These are phyloP conservation scores for Aureobasidium sp. DNA, from an alignment of 2,329 filamentous ascomycete genomes.

Conservation along the genomic window DNA sequence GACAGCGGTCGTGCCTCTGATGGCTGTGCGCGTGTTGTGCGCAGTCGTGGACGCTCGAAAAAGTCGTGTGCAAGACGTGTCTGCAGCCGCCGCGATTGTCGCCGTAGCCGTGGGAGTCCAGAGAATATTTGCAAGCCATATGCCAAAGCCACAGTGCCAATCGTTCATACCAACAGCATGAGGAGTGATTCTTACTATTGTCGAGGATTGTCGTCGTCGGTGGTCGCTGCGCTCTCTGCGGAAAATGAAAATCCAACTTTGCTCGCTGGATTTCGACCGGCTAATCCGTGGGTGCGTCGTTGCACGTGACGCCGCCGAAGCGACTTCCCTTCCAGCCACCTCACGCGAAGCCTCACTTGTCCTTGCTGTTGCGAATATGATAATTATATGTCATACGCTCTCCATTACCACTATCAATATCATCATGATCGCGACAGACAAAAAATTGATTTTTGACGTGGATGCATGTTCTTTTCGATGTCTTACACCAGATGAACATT, in stretches of 20 bases:
- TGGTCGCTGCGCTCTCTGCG: background rate
- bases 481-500: too few relatives aligned
- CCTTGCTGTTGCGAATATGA: too few relatives aligned
- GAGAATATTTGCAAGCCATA: background rate
- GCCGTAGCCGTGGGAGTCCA: background rate
- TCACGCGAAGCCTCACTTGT: too few relatives aligned
- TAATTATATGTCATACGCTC: too few relatives aligned
- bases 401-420: too few relatives aligned
- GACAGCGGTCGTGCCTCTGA: background rate
- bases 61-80: background rate
- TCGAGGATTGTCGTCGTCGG: conserved; percentile 2
- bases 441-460: too few relatives aligned
- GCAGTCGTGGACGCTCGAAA: background rate
- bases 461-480: too few relatives aligned
- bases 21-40: background rate
- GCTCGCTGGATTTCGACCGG: background rate
- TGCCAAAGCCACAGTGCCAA: background rate
- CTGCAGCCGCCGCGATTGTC: background rate
- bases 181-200: background rate
- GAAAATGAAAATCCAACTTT: background rate
- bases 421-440: too few relatives aligned
- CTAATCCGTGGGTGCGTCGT: background rate
- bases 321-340: background rate
- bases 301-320: background rate
- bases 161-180: background rate